phyloP scores from a whole-genome alignment of 306 rosid species.

The Rosa multiflora region DNA sequence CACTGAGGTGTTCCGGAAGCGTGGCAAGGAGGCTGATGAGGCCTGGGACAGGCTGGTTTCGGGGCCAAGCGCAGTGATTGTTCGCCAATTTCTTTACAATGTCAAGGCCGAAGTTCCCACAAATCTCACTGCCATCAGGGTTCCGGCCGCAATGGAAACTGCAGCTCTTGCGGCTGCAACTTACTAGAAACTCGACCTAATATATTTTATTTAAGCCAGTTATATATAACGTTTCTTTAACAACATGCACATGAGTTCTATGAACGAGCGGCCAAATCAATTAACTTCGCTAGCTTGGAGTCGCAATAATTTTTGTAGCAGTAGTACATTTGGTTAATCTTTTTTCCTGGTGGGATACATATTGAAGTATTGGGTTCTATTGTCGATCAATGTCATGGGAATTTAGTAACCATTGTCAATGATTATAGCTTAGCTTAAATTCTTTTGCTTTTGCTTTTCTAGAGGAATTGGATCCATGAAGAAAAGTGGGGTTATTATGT shows the following conservation, averaged over 20 bases:
- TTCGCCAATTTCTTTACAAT: conserved; percentile 45
- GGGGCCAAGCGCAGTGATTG: conserved; percentile 46
- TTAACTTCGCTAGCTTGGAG: not conserved
- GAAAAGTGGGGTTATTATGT: not conserved
- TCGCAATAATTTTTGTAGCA: not conserved
- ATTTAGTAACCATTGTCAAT: not conserved
- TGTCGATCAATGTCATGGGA: not conserved
- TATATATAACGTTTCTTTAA: not conserved
- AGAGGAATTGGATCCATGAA: conserved; percentile 8
- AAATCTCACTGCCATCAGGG: conserved; percentile 19
- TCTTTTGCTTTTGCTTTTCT: not conserved
- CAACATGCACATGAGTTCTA: not conserved
- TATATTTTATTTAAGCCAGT: not conserved
- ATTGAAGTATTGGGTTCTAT: not conserved
- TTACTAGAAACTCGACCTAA: conserved; percentile 12
- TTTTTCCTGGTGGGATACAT: not conserved
- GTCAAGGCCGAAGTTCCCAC: not conserved
- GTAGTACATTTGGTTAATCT: not conserved
- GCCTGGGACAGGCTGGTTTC: conserved; percentile 67
- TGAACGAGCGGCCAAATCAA: not conserved
- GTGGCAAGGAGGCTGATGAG: conserved; percentile 52
- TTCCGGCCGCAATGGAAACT: not conserved
- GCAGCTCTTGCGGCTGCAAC: conserved; percentile 41
- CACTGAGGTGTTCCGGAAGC: conserved; percentile 57
- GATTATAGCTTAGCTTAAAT: not conserved